Evolutionary conservation across 2,329 filamentous ascomycete genomes (phyloP), one percentile per base, ranked within the genome.

Genomic region (Stagonosporopsis cucurbitacearum): DNA sequence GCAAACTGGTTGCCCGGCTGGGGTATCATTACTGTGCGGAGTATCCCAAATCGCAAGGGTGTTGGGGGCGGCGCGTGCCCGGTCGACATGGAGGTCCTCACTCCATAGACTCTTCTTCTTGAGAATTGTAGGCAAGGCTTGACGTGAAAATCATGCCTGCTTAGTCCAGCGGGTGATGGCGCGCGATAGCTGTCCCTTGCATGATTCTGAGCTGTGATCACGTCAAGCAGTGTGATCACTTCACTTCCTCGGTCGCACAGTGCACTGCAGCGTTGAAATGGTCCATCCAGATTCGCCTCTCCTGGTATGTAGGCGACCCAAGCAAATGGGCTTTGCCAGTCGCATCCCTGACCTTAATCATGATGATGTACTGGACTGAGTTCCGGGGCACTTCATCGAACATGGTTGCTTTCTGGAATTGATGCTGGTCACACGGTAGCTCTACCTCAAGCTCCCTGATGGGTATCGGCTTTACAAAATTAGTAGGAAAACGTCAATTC

Each of bases 351-450:
- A 51, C 54, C 17, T 55, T 63, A 8, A 71, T 37, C 32, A 55
- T 58, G 15, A 71, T 64, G 2, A 58, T 48, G 26, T 71, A 70
- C 23, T 71, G 22, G 9, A 63, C 32, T 6, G 62, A 65, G 9
- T 66, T 67, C 12, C 67, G 47, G 12, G 69, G 63, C 11, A 71
- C 64, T 4, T 71, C 63, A 43, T 73, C 68, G 13, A 69, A 61
- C 47, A 70, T 64, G 0, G 67, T 67, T 11, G 66, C 54, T 32
- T 67, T 70, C 20, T 65, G 54, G 25, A 58, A 64, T 8, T 65
- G 61, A 15, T 65, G 42, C n/a, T 62, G 43, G 19, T 60, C 57
- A 20, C 47, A 42, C 2, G 65, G 61, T 15, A 64, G 45, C 1
- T 28, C 44, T 1, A 64, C 37, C 2, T 62, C 54, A 6, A 69